phyloP scores from a whole-genome alignment of 2,329 filamentous ascomycete species.

The Calonectria fujianensis region DNA sequence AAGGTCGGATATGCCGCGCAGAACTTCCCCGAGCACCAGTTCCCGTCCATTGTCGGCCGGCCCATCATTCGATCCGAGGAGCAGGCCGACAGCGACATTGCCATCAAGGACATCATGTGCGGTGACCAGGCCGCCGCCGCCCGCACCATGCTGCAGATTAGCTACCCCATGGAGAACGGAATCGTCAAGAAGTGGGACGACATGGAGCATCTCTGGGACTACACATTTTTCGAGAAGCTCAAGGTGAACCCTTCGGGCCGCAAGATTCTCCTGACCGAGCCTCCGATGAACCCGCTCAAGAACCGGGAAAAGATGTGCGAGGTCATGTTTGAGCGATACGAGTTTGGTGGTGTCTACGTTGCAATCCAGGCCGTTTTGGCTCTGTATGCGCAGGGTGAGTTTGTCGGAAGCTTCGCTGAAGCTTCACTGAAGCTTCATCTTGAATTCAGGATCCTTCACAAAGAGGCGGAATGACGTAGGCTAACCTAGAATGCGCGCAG shows the following conservation, averaged over 20 bases:
- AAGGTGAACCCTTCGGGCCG: constrained; percentile 91
- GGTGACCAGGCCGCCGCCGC: constrained; percentile 98
- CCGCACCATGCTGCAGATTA: constrained; percentile 97
- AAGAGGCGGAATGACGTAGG: constrained; percentile 29
- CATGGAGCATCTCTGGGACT: constrained; percentile 99
- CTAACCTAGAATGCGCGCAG: constrained; percentile 63
- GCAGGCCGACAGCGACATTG: constrained; percentile 76
- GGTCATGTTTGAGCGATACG: constrained; percentile 99
- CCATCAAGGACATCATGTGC: constrained; percentile 99
- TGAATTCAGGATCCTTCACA: background rate
- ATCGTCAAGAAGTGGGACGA: constrained; percentile 99
- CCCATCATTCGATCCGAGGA: constrained; percentile 98
- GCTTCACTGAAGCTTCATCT: constrained; percentile 2
- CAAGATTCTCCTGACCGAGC: constrained; percentile 98
- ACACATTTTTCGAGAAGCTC: constrained; percentile 98
- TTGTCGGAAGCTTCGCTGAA: constrained; percentile 10
- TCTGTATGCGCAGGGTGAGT: constrained; percentile 92
- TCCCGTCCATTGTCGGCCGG: constrained; percentile 97
- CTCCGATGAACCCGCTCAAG: constrained; percentile 97
- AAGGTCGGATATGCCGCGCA: constrained; percentile 99
- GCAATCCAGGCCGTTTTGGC: constrained; percentile 98
- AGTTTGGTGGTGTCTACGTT: constrained; percentile 97
- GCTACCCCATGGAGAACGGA: constrained; percentile 99
- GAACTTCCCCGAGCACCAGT: constrained; percentile 99
- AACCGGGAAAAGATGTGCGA: constrained; percentile 99